Base-by-base conservation (phyloP, 2,329 filamentous ascomycete species). In the Passalora sequoiae region DNA sequence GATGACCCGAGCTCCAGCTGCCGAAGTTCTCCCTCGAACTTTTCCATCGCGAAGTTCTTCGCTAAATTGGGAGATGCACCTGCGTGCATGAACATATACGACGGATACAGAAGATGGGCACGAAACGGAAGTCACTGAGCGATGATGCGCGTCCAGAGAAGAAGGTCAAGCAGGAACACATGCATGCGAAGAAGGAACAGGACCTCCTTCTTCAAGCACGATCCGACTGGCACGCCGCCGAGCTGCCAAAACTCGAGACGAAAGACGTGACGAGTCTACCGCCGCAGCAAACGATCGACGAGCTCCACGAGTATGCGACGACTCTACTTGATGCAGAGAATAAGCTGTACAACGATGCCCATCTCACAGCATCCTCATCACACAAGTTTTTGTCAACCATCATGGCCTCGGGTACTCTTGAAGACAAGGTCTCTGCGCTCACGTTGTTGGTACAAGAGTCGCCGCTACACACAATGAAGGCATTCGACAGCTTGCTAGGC, bases 301-400 rank as follows among this genome's bases (percentile, higher is more conserved):
- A 74, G 35, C 62, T 83, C n/a, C 70, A 87, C 58, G 69, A 80
- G 10, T 81, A 94, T 64, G 89, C 88, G 3, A 78, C 80, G 49
- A 73, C 76, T 7, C 73, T 97, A 5, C 71, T 97, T 15, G 82
- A 94, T 41, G 74, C 80, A 19, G 92, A 98, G 61, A 84, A 84
- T 49, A 74, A 78, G 29, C 73, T 78, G 35, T 98, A 96, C 68
- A 75, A 76, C 43, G 78, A 80, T 19, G 83, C 76, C 29, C 74
- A 87, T 54, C 71, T 85, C 43, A 80, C 86, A 5, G 80, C 86
- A 38, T 88, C 87, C 19, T 92, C 91, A 2, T 91, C 89, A 29
- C 86, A 94, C 67, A 94, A 89, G 65, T 98, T 98, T 72, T 83
- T 97, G 74, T 87, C 89, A 1, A 94, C 89, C 13, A 96, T 98